phyloP scores from a whole-genome alignment of 192 early-diverging fungal genomes.

The Podila horticola region DNA sequence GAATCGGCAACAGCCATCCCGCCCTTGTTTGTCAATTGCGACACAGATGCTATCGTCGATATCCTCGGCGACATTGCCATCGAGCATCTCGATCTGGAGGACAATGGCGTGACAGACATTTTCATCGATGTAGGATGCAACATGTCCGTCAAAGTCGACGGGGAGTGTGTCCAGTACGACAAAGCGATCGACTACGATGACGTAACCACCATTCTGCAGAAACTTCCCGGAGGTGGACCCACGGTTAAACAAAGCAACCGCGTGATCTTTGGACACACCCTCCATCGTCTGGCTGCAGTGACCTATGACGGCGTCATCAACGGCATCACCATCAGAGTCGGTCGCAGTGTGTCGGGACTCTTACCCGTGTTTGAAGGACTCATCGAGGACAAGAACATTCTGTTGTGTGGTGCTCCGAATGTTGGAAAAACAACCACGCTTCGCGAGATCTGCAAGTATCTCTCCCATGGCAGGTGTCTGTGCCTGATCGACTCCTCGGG shows the following conservation, averaged over 20 bases:
- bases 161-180: slow-evolving; percentile 10
- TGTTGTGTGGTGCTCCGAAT: slow-evolving; percentile 16
- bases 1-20: background rate
- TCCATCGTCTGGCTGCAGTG: slow-evolving; percentile 17
- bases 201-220: background rate
- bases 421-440: slow-evolving; percentile 18
- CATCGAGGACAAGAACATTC: slow-evolving; percentile 11
- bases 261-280: slow-evolving; percentile 18
- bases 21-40: slow-evolving; percentile 8
- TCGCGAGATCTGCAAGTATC: slow-evolving; percentile 22
- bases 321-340: background rate
- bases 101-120: slow-evolving; percentile 4
- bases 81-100: slow-evolving; percentile 17
- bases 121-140: slow-evolving; percentile 14
- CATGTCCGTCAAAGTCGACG: slow-evolving; percentile 8
- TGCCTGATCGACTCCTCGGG: slow-evolving; percentile 23
- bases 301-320: background rate
- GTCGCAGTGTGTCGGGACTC: slow-evolving; percentile 11
- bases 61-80: slow-evolving; percentile 4
- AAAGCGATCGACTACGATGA: slow-evolving; percentile 7
- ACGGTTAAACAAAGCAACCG: slow-evolving; percentile 4
- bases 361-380: slow-evolving; percentile 15
- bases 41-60: slow-evolving; percentile 4
- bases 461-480: slow-evolving; percentile 12
- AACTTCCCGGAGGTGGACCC: slow-evolving; percentile 3